Evolutionary conservation across 345 rosid genomes (phyloP), one percentile per base, ranked within the genome.

Genomic region (Bruguiera sexangula): DNA sequence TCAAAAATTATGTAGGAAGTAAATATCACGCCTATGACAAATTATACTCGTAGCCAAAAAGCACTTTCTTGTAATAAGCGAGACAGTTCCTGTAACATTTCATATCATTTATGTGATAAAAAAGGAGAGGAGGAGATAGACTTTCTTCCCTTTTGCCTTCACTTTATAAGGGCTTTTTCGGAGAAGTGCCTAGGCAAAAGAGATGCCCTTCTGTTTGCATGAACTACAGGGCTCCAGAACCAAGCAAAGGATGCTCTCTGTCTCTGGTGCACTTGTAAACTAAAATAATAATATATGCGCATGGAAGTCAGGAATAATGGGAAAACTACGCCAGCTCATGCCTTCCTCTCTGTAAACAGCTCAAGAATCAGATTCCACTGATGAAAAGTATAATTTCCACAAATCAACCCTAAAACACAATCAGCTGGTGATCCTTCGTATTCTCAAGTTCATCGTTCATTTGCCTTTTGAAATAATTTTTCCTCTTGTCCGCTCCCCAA

Each of bases 331-430:
- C 69, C 56, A 60, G 63, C 39, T 26, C 34, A n/a, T 31, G 30
- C 60, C 27, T 18, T 50, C 66, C 73, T 63, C 26, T 27, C 53
- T 29, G 30, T 63, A 8, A 18, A 62, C 73, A 66, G 48, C 27
- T 5, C n/a, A 5, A 67, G 83, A 75, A 84, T 82, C 84, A 4
- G 85, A 84, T 84, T 75, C 84, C 62, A 62, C 67, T 11, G n/a
- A n/a, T 7, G 24, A 68, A 62, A 51, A 6, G 52, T 46, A 66
- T 24, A 60, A 18, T 43, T 62, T n/a, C 65, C 57, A 32, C 32
- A 6, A 51, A 43, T 50, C 60, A 50, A 58, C 69, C 43, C n/a
- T 20, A 37, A 58, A 31, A 0, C 31, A 56, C 1, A 21, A 56
- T 9, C 39, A 43, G 26, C n/a, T 64, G 48, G 63, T 58, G 36